A percentile compares a stretch with the other conserved stretches of the same genome.
These are phyloP conservation scores for Quercus lobata DNA, from an alignment of 331 rosid species.

Conservation along the genomic window DNA sequence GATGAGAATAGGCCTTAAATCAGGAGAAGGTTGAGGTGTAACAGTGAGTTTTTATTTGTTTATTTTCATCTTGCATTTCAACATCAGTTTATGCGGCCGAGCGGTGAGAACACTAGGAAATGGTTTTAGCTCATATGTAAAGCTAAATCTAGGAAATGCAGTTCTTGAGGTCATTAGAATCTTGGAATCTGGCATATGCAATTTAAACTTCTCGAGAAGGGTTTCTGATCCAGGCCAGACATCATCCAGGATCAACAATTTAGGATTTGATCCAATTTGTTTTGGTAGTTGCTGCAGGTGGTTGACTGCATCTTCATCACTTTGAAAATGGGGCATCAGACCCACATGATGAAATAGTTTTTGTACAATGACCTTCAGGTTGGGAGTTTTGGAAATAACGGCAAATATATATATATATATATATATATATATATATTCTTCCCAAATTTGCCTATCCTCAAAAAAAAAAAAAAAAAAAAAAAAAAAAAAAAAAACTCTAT, in stretches of 20 bases:
- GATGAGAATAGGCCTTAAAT: neutral
- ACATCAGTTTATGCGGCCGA: neutral
- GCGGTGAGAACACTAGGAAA: neutral
- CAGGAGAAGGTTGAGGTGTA: neutral
- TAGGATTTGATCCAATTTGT: conserved; percentile 21
- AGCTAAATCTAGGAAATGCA: conserved; percentile 27
- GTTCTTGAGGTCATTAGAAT: conserved; percentile 53
- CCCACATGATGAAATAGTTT: conserved; percentile 35
- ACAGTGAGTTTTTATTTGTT: neutral
- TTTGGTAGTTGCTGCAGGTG: conserved; percentile 21
- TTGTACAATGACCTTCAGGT: conserved; percentile 34
- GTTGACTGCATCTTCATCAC: conserved; percentile 31
- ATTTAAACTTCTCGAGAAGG: conserved; percentile 34
- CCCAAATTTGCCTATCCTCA: conserved; percentile 33
- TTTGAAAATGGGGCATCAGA: conserved; percentile 18
- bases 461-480: neutral
- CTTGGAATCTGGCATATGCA: conserved; percentile 26
- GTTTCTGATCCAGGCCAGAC: conserved; percentile 44
- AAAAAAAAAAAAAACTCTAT: neutral
- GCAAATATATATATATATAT: too few species aligned
- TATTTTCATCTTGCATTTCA: conserved; percentile 5
- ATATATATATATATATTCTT: conserved; percentile 43
- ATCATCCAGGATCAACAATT: conserved; percentile 59
- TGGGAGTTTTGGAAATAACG: conserved; percentile 39
- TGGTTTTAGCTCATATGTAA: neutral